Evolutionary conservation across 805 yeast genomes (phyloP).

Genomic region (Maudiozyma barnettii): DNA sequence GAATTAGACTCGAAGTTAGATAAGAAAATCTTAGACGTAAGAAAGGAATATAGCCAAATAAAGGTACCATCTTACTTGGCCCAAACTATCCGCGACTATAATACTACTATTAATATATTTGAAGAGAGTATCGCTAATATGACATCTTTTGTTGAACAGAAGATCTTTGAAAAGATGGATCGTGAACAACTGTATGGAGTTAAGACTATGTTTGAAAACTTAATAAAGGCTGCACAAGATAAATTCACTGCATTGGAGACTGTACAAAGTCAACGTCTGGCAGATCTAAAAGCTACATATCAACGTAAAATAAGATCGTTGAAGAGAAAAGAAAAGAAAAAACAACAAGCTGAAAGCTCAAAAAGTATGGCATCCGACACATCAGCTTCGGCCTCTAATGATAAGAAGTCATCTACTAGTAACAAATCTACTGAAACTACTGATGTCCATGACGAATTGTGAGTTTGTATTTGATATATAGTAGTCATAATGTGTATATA

Average conservation of each 20-base stretch:
- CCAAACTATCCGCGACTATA: slow-evolving; percentile 6
- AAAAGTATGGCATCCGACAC: not conserved
- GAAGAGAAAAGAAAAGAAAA: slow-evolving; percentile 21
- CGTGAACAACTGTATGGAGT: slow-evolving; percentile 29
- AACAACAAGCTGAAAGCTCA: not conserved
- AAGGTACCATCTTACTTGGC: slow-evolving; percentile 23
- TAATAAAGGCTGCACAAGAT: slow-evolving; percentile 10
- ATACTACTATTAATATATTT: slow-evolving; percentile 8
- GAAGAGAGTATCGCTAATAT: slow-evolving; percentile 10
- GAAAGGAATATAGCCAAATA: slow-evolving; percentile 40
- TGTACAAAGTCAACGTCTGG: slow-evolving; percentile 24
- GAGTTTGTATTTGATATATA: not conserved
- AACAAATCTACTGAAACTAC: not conserved
- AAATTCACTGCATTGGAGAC: slow-evolving; percentile 12
- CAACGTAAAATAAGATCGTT: slow-evolving; percentile 18
- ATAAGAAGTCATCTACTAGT: not conserved
- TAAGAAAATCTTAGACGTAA: slow-evolving; percentile 39
- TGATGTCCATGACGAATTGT: slow-evolving; percentile 16
- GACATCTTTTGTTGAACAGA: slow-evolving; percentile 20
- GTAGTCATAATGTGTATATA: not conserved
- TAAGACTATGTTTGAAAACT: slow-evolving; percentile 20
- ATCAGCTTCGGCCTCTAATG: not conserved
- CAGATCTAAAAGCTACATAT: slow-evolving; percentile 22
- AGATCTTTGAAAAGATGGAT: slow-evolving; percentile 9
- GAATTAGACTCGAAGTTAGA: slow-evolving; percentile 36